These are phyloP conservation scores for Xylariaceae sp. DNA, from an alignment of 2,329 filamentous ascomycete genomes.

Conservation along the genomic window DNA sequence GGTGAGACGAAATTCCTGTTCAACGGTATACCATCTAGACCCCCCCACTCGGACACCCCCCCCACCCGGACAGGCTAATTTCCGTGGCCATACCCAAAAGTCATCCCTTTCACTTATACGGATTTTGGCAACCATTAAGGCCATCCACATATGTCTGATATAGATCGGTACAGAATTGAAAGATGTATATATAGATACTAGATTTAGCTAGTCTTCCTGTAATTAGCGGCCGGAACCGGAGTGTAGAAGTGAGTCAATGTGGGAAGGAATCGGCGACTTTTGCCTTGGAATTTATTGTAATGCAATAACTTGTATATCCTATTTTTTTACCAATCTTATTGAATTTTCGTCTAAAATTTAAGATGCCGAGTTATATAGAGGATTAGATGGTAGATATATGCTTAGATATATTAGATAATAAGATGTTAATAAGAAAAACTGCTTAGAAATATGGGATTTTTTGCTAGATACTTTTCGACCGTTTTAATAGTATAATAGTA, in stretches of 20 bases:
- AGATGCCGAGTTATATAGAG: background rate
- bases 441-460: background rate
- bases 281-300: background rate
- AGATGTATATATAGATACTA: background rate
- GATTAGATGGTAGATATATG: background rate
- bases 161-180: background rate
- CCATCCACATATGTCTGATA: background rate
- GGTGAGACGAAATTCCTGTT: no score
- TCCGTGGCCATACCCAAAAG: background rate
- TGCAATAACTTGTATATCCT: background rate
- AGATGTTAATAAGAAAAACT: background rate
- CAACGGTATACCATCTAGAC: background rate
- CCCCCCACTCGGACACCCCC: no score
- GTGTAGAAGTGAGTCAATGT: background rate
- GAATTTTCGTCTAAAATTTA: background rate
- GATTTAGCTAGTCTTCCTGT: background rate
- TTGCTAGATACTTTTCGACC: background rate
- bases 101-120: background rate
- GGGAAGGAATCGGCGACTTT: background rate
- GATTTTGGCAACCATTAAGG: background rate
- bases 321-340: background rate
- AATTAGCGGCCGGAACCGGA: background rate
- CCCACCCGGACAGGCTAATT: background rate
- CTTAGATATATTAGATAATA: background rate
- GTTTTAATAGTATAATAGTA: background rate